These are phyloP conservation scores for Hypoxylon sp. DNA, from an alignment of 2,329 filamentous ascomycete genomes.

Conservation along the genomic window DNA sequence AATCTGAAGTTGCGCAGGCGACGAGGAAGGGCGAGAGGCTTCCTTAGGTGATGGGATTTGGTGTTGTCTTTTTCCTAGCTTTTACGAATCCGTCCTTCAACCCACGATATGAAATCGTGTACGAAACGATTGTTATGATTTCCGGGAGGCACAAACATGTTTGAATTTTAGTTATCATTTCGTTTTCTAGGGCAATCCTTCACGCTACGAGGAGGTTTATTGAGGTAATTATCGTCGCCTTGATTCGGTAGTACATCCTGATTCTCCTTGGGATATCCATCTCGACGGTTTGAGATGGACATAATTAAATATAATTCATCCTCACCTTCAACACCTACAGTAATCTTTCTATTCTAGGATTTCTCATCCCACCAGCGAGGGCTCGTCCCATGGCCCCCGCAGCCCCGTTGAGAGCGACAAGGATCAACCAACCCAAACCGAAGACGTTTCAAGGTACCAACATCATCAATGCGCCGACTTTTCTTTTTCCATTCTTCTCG, in stretches of 20 bases:
- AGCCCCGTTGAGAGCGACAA: constrained; percentile 11
- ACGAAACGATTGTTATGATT: neutral
- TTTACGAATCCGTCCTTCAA: neutral
- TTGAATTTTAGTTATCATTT: neutral
- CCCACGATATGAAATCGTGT: neutral
- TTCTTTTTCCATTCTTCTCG: constrained; percentile 2
- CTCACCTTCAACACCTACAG: too few relatives aligned
- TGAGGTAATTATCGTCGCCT: too few relatives aligned
- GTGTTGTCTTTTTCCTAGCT: neutral
- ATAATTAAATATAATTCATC: too few relatives aligned
- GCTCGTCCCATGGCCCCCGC: neutral
- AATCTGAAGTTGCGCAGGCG: constrained; percentile 68
- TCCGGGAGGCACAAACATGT: neutral
- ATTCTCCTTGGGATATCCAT: too few relatives aligned
- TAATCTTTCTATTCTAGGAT: constrained; percentile 3
- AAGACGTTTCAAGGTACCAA: constrained; percentile 28
- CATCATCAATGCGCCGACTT: constrained; percentile 21
- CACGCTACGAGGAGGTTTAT: too few relatives aligned
- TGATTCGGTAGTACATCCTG: too few relatives aligned
- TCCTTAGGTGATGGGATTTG: constrained; percentile 53
- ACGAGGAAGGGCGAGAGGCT: constrained; percentile 69
- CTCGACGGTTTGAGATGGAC: too few relatives aligned
- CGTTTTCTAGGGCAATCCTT: neutral
- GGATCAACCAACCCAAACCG: constrained; percentile 26
- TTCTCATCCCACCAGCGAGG: constrained; percentile 4